Evolutionary conservation across 805 yeast species (phyloP).

Genomic region (Candida tallmaniae): DNA sequence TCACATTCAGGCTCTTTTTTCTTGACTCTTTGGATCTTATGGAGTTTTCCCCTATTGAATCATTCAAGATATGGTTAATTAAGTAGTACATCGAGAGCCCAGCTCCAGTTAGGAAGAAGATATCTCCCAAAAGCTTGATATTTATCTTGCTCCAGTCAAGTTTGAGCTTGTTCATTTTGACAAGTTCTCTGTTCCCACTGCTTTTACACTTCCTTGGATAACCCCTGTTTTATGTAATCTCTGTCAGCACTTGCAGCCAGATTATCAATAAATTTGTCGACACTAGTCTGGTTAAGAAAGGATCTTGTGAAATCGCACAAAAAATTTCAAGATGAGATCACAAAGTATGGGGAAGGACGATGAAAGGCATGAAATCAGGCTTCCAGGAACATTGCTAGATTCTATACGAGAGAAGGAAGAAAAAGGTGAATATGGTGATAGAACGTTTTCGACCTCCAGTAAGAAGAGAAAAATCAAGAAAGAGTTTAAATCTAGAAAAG

Average conservation of each 20-base stretch:
- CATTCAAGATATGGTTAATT: slow-evolving; percentile 38
- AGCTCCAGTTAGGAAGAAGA: slow-evolving; percentile 48
- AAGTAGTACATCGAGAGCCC: slow-evolving; percentile 68
- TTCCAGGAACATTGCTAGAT: slow-evolving; percentile 53
- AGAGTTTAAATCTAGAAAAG: slow-evolving; percentile 30
- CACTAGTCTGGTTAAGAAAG: too few relatives aligned
- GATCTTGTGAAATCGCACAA: not conserved
- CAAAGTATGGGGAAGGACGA: slow-evolving; percentile 4
- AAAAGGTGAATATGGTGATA: slow-evolving; percentile 38
- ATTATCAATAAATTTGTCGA: too few relatives aligned
- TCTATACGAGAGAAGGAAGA: slow-evolving; percentile 41
- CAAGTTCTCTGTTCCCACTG: not conserved
- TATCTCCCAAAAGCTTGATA: slow-evolving; percentile 38
- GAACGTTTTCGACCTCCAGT: slow-evolving; percentile 1
- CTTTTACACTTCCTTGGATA: not conserved
- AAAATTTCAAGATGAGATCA: slow-evolving; percentile 5
- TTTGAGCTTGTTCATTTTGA: slow-evolving; percentile 27
- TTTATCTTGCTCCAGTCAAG: slow-evolving; percentile 36
- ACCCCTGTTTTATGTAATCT: too few relatives aligned
- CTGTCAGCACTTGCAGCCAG: too few relatives aligned
- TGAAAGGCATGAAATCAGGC: slow-evolving; percentile 41
- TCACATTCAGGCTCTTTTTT: slow-evolving; percentile 50
- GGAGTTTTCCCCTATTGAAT: slow-evolving; percentile 24
- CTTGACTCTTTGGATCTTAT: slow-evolving; percentile 53
- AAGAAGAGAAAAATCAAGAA: slow-evolving; percentile 10